Conservation (phyloP, 495 filamentous ascomycete genomes). For the Neurospora sp. region DNA sequence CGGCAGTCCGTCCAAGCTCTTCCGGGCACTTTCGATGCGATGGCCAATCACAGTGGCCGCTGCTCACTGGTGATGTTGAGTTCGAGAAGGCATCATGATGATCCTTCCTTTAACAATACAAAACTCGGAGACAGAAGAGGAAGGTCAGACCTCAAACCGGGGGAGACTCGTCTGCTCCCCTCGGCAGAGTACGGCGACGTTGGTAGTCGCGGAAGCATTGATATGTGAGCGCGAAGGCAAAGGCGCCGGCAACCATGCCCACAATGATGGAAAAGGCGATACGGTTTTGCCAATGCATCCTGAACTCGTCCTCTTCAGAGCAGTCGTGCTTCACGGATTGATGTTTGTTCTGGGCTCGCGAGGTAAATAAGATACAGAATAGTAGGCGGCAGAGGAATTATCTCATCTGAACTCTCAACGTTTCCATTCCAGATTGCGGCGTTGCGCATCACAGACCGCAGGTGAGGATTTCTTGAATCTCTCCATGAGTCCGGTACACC, state of each 20-base stretch:
- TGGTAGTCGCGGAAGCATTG: neutral
- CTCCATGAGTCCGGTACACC: neutral
- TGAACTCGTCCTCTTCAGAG: neutral
- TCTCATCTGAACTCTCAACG: neutral
- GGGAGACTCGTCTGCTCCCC: neutral
- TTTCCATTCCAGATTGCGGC: neutral
- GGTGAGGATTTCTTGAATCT: neutral
- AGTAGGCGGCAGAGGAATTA: neutral
- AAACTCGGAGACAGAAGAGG: neutral
- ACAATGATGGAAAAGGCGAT: constrained; percentile 6
- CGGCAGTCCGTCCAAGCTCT: neutral
- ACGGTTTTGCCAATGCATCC: neutral
- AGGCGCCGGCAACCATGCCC: constrained; percentile 3
- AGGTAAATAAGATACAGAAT: neutral
- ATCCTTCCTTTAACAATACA: neutral
- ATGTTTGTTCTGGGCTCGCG: neutral
- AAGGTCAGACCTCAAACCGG: neutral
- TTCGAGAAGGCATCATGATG: neutral
- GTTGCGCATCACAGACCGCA: neutral
- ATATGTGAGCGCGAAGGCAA: constrained; percentile 8
- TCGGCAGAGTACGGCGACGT: neutral
- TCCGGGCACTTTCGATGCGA: neutral
- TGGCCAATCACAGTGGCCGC: neutral
- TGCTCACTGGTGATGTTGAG: neutral
- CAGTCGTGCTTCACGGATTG: neutral